Percentiles rank a stretch among this genome's conserved stretches.
phyloP scores from a whole-genome alignment of 352 stramenopile genomes.

The Pythium sukuiense region DNA sequence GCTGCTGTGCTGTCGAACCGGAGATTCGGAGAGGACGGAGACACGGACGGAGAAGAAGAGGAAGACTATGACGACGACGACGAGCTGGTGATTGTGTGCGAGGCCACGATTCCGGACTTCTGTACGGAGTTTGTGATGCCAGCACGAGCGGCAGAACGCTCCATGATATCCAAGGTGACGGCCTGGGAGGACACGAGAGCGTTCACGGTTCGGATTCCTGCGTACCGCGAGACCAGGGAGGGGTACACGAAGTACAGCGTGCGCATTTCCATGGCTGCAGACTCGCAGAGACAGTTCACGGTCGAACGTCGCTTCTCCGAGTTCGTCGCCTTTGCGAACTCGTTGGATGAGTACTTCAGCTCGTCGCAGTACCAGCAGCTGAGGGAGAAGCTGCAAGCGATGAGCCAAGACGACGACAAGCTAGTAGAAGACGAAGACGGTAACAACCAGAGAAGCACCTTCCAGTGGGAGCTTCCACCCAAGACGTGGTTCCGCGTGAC shows the following conservation, averaged over 20 bases:
- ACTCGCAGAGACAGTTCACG: constrained; percentile 46
- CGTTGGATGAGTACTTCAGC: constrained; percentile 45
- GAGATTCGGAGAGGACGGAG: constrained; percentile 4
- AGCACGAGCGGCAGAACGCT: constrained; percentile 18
- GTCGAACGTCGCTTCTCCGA: constrained; percentile 77
- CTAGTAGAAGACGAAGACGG: constrained; percentile 17
- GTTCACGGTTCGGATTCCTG: constrained; percentile 57
- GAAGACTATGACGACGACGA: constrained; percentile 45
- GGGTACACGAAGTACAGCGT: constrained; percentile 71
- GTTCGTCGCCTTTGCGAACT: constrained; percentile 59
- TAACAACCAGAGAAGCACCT: constrained; percentile 14
- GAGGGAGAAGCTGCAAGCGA: constrained; percentile 13
- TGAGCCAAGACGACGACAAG: constrained; percentile 15
- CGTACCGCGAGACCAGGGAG: constrained; percentile 63
- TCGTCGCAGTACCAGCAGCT: constrained; percentile 18
- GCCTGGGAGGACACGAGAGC: constrained; percentile 22
- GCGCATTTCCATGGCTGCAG: constrained; percentile 36
- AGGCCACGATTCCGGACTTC: constrained; percentile 51
- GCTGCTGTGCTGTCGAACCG: neutral
- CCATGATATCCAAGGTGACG: constrained; percentile 6
- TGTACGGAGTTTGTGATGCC: constrained; percentile 57
- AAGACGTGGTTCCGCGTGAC: constrained; percentile 85
- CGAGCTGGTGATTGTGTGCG: constrained; percentile 69
- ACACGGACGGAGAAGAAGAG: constrained; percentile 17
- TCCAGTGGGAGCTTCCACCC: constrained; percentile 64